Evolutionary conservation across 2,329 filamentous ascomycete species (phyloP).

Genomic region (Mycocentrospora acerina): DNA sequence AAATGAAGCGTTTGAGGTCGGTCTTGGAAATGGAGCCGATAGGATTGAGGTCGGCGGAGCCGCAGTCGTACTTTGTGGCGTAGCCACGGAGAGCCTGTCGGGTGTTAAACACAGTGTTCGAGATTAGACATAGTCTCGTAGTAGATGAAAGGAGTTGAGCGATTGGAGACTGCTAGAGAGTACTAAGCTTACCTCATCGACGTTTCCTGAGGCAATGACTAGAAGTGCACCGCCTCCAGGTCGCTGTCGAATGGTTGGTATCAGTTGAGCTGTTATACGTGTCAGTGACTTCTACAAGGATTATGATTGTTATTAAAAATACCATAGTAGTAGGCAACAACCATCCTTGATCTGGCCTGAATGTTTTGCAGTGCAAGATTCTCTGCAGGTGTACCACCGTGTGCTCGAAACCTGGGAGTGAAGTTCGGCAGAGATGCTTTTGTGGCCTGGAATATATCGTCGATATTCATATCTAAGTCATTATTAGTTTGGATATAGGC

Average conservation of each 20-base stretch:
- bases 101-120: no score
- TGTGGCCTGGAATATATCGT: slow-evolving; percentile 63
- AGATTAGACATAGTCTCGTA: no score
- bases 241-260: slow-evolving; percentile 60
- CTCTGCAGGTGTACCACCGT: slow-evolving; percentile 63
- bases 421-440: no score
- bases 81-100: slow-evolving; percentile 55
- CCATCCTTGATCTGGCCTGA: slow-evolving; percentile 65
- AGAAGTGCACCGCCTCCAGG: slow-evolving; percentile 61
- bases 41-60: slow-evolving; percentile 53
- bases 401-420: slow-evolving; percentile 62
- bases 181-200: no score
- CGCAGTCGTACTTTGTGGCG: slow-evolving; percentile 71
- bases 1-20: slow-evolving; percentile 71
- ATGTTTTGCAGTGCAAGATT: slow-evolving; percentile 69
- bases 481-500: no score
- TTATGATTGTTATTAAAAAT: no score
- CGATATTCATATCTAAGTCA: slow-evolving; percentile 61
- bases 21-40: slow-evolving; percentile 64
- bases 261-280: slow-evolving; percentile 64
- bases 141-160: no score
- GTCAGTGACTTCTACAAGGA: no score
- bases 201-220: slow-evolving; percentile 68
- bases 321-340: slow-evolving; percentile 64
- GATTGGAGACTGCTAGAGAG: no score